These are phyloP conservation scores for Funneliformis mosseae DNA, from an alignment of 192 early-diverging fungal species.

Conservation along the genomic window DNA sequence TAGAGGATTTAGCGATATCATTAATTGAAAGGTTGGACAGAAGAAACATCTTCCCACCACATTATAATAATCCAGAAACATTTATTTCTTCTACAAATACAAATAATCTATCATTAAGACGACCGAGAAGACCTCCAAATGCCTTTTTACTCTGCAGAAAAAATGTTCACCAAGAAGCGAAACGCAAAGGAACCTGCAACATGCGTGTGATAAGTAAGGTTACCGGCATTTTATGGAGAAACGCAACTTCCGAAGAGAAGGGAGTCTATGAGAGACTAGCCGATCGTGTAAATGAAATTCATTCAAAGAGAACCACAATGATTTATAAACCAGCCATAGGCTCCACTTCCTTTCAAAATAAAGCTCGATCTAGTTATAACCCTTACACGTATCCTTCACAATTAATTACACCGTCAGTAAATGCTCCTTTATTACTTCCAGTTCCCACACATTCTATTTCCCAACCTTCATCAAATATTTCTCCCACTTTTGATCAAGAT, in stretches of 20 bases:
- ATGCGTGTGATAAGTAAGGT: constrained; percentile 26
- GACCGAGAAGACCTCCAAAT: background rate
- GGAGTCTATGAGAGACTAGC: constrained; percentile 8
- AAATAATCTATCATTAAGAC: background rate
- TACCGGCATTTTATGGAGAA: constrained; percentile 8
- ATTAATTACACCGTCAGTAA: background rate
- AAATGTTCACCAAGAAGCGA: constrained; percentile 14
- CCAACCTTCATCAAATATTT: background rate
- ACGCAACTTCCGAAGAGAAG: constrained; percentile 8
- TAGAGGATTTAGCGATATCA: background rate
- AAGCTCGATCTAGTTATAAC: background rate
- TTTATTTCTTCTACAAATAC: constrained; percentile 7
- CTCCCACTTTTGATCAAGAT: background rate
- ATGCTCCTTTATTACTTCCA: background rate
- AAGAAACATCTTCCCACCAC: constrained; percentile 1
- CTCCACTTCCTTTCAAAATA: background rate
- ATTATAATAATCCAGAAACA: constrained; percentile 5
- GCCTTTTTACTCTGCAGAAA: constrained; percentile 17
- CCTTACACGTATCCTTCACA: background rate
- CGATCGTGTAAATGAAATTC: background rate
- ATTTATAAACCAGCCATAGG: background rate
- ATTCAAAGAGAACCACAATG: background rate
- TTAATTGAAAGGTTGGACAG: background rate
- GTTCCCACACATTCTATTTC: background rate
- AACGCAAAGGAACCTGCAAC: background rate